Base-by-base conservation (phyloP, 805 yeast genomes). In the Scheffersomyces coipomensis region DNA sequence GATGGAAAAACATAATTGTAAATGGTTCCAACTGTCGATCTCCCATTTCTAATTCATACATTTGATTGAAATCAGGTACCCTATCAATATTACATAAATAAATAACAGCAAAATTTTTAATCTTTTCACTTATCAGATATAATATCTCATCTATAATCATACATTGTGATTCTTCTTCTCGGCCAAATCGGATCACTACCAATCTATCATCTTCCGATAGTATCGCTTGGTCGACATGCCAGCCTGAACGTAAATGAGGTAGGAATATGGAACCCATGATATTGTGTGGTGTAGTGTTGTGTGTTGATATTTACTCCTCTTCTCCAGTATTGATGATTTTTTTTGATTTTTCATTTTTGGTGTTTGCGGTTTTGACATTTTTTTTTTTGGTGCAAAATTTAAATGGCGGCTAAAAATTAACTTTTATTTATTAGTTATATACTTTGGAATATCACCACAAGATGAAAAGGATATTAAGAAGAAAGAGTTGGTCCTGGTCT, bases 141-240 rank as follows among this genome's bases (percentile, higher is more conserved):
- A 93, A 68, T 17, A 87, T 52, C 59, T 90, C 97, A 66, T 93
- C 99, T 85, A 91, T 88, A 32, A 80, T 65, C 89, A 89, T 83
- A 55, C 97, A 88, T 33, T 83, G 86, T 34, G 77, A 73, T 47
- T 85, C 87, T 38, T 70, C 62, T 45, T 86, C 96, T 31, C 84
- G 67, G 1, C 99, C 99, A 59, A 93, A 93, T 26, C 99, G 71
- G 13, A 93, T 78, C 9, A 90, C 83, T 19, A 93, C 97, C 6
- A 93, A 62, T 42, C 96, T 66, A 37, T 88, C 96, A 42, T 86
- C 95, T 55, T 93, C 99, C 6, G 88, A 79, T 17, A 93, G 71
- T 27, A 93, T 93, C 5, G 99, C 96, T 57, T 93, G 98, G 64
- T 93, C 99, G 23, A 93, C 98, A 55, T 93, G 99, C 97, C 96